A percentile compares a stretch with the other conserved stretches of the same genome.
These are phyloP conservation scores for Clarkia xantiana DNA, from an alignment of 345 rosid genomes.

Conservation along the genomic window DNA sequence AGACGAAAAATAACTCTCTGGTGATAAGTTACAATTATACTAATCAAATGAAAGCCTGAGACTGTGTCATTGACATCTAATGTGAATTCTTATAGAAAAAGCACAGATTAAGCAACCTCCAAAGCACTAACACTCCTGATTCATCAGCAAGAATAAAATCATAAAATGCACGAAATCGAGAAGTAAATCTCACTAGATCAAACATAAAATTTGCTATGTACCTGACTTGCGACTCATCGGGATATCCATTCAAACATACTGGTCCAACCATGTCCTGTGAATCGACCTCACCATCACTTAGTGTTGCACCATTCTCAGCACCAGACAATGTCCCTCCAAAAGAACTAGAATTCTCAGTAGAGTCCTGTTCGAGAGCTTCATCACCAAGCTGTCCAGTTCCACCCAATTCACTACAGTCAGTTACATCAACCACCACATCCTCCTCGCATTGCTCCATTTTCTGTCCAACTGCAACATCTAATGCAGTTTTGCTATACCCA, in stretches of 20 bases:
- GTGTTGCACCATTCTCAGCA: constrained; percentile 17
- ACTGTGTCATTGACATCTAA: too few species aligned
- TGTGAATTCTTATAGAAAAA: too few species aligned
- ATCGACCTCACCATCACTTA: constrained; percentile 63
- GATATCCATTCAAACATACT: constrained; percentile 12
- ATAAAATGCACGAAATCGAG: too few species aligned
- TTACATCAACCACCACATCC: constrained; percentile 41
- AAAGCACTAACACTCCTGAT: too few species aligned
- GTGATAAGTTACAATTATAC: too few species aligned
- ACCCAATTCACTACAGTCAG: constrained; percentile 13
- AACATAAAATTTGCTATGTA: constrained; percentile 9
- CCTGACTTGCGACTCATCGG: constrained; percentile 28
- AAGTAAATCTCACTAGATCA: not conserved
- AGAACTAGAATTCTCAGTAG: constrained; percentile 65
- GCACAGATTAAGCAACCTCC: too few species aligned
- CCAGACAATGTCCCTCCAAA: constrained; percentile 47
- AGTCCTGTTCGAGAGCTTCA: constrained; percentile 19
- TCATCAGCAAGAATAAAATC: too few species aligned
- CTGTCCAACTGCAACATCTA: constrained; percentile 7
- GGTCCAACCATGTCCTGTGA: constrained; percentile 23
- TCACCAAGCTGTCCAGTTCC: constrained; percentile 10
- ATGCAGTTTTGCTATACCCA: constrained; percentile 18
- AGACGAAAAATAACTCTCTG: too few species aligned
- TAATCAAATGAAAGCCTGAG: too few species aligned
- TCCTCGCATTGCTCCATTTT: constrained; percentile 8